Evolutionary conservation across 78 protist genomes (phyloP).

Genomic region (Dictyostelium brefeldianum): DNA sequence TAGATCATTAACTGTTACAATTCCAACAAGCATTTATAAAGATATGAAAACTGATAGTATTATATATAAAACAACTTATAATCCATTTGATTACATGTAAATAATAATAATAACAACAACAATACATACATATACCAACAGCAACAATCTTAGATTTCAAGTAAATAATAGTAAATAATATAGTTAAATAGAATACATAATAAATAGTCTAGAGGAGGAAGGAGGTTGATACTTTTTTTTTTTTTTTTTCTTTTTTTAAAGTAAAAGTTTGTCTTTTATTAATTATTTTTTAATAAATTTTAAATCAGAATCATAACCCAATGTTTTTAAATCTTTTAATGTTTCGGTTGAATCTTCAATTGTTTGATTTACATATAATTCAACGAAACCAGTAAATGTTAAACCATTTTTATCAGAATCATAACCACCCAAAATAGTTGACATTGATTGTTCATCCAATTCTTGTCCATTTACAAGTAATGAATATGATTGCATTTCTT

Average conservation of each 20-base stretch:
- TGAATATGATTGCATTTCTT: constrained; percentile 39
- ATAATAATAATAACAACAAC: not conserved
- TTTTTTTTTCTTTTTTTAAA: not conserved
- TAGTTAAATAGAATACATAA: not conserved
- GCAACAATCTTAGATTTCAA: too few relatives aligned
- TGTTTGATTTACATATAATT: constrained; percentile 54
- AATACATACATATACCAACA: not conserved
- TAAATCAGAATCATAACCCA: constrained; percentile 25
- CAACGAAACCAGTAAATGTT: constrained; percentile 69
- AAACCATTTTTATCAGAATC: constrained; percentile 22
- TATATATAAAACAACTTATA: constrained; percentile 8
- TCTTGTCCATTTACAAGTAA: constrained; percentile 12
- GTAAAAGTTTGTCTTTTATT: not conserved
- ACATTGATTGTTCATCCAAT: constrained; percentile 21
- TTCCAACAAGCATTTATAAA: constrained; percentile 8
- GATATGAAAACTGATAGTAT: constrained; percentile 6
- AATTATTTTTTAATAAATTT: not conserved
- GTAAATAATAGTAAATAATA: not conserved
- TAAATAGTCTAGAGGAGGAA: too few relatives aligned
- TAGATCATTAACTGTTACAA: not conserved
- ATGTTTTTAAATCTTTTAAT: constrained; percentile 34
- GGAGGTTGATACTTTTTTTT: not conserved
- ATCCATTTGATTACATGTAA: constrained; percentile 37
- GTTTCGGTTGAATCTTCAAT: constrained; percentile 43
- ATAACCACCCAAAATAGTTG: not conserved